phyloP scores from a whole-genome alignment of 2,329 filamentous ascomycete species.

The Alternaria ethzedia region DNA sequence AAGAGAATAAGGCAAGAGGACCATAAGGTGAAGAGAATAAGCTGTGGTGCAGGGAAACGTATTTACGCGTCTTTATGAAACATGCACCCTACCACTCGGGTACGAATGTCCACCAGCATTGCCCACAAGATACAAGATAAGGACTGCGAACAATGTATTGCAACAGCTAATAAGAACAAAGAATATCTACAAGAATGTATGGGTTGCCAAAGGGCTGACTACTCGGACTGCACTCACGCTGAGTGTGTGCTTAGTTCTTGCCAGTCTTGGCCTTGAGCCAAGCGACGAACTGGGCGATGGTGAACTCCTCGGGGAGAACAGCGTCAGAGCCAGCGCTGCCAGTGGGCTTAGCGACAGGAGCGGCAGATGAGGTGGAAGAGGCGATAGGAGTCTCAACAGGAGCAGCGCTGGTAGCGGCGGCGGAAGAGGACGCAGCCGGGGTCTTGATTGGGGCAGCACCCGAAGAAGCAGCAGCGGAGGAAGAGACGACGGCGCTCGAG shows the following conservation, averaged over 20 bases:
- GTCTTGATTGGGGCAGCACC: background rate
- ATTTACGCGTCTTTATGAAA: no score
- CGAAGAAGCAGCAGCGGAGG: conserved; percentile 3
- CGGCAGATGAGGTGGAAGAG: conserved; percentile 10
- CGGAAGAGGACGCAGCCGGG: conserved; percentile 10
- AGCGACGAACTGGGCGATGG: conserved; percentile 34
- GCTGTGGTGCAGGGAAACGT: no score
- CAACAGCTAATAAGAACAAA: background rate
- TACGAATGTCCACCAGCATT: background rate
- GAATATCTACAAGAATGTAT: conserved; percentile 24
- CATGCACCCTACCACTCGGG: background rate
- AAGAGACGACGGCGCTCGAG: conserved; percentile 4
- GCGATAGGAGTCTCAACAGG: conserved; percentile 6
- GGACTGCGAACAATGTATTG: background rate
- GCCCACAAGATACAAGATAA: background rate
- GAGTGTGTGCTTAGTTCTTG: conserved; percentile 11
- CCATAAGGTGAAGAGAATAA: no score
- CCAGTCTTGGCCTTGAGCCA: conserved; percentile 31
- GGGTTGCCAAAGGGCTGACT: background rate
- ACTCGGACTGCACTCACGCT: background rate
- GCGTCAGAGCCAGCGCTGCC: conserved; percentile 20
- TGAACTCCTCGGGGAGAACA: conserved; percentile 32
- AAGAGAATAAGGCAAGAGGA: no score
- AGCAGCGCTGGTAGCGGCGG: conserved; percentile 1
- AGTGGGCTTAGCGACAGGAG: conserved; percentile 12